Conservation (phyloP, 2,329 filamentous ascomycete genomes). For the Aspergillus sergii region DNA sequence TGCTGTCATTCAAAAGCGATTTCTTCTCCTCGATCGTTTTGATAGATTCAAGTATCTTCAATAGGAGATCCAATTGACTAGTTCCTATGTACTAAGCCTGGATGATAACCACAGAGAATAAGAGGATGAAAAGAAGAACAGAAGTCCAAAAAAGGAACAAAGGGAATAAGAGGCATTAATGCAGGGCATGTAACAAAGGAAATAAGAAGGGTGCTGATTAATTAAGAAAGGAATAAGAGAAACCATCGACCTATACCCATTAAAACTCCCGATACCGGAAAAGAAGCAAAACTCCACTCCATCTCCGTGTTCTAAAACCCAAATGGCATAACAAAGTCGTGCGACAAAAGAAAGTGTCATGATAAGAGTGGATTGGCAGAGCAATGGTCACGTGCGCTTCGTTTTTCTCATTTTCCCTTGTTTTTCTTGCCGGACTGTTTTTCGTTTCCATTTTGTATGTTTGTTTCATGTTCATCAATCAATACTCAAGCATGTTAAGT, state of each 20-base stretch:
- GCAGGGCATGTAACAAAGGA: conserved; percentile 10
- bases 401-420: neutral
- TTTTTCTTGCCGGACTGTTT: neutral
- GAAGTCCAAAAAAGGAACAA: conserved; percentile 4
- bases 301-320: conserved; percentile 19
- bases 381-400: neutral
- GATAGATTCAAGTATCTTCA: too few species aligned
- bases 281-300: conserved; percentile 20
- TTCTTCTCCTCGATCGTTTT: too few species aligned
- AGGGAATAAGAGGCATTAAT: conserved; percentile 1
- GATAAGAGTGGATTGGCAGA: conserved; percentile 1
- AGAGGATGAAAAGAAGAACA: conserved; percentile 13
- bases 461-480: neutral
- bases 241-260: conserved; percentile 12
- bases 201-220: neutral
- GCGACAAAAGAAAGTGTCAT: conserved; percentile 11
- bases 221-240: conserved; percentile 10
- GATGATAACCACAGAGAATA: conserved; percentile 28
- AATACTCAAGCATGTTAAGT: neutral
- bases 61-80: conserved; percentile 23
- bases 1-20: too few species aligned
- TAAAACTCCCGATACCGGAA: conserved; percentile 17
- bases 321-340: conserved; percentile 13
- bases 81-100: conserved; percentile 22
- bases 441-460: neutral